Evolutionary conservation across 2,329 filamentous ascomycete species (phyloP).

Genomic region (Penicillium sp.): DNA sequence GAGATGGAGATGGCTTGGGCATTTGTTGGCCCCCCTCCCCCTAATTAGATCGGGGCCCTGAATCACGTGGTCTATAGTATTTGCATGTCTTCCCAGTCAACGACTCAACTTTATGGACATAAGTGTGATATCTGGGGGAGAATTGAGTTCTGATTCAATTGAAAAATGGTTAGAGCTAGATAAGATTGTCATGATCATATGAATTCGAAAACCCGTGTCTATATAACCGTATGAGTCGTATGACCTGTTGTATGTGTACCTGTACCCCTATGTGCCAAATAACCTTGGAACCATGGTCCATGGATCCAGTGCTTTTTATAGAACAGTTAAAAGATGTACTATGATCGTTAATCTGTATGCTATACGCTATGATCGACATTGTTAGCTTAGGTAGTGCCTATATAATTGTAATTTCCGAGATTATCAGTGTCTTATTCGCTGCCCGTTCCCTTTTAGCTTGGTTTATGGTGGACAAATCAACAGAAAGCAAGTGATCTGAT

Average conservation of each 20-base stretch:
- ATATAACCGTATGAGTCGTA: too few relatives aligned
- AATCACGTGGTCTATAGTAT: constrained; percentile 13
- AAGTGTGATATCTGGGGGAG: too few relatives aligned
- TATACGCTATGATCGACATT: too few relatives aligned
- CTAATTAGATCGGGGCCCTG: constrained; percentile 15
- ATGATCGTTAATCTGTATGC: too few relatives aligned
- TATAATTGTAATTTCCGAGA: too few relatives aligned
- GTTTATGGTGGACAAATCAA: too few relatives aligned
- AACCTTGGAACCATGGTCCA: not conserved
- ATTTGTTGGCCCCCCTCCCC: constrained; percentile 29
- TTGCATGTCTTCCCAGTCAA: not conserved
- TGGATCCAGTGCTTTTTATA: constrained; percentile 10
- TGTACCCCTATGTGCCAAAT: not conserved
- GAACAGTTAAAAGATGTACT: not conserved
- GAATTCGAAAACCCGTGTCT: not conserved
- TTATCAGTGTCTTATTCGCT: too few relatives aligned
- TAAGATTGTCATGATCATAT: not conserved
- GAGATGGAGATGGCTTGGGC: constrained; percentile 26
- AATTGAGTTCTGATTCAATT: not conserved
- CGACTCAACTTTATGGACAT: too few relatives aligned
- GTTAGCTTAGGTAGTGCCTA: too few relatives aligned
- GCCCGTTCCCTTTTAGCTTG: too few relatives aligned
- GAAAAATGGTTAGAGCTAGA: not conserved
- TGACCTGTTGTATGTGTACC: not conserved
- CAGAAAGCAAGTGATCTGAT: too few relatives aligned